Percentiles rank a stretch among this genome's conserved stretches.
Evolutionary conservation across 2,329 filamentous ascomycete species (phyloP).

Genomic region (Cercospora sp.): DNA sequence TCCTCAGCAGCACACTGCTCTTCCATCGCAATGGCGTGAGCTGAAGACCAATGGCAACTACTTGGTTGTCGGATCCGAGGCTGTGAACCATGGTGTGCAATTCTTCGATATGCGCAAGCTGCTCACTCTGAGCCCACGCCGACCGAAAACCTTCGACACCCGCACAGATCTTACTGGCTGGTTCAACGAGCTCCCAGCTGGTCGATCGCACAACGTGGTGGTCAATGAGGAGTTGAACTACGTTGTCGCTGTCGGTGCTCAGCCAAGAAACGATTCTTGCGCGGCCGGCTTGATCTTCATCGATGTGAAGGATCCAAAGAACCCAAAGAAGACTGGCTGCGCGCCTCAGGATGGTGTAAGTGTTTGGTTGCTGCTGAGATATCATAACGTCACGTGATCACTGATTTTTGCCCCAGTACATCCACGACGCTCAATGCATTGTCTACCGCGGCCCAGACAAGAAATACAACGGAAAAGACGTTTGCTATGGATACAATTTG

Average conservation of each 20-base stretch:
- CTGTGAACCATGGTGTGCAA: constrained; percentile 57
- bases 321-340: constrained; percentile 53
- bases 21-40: constrained; percentile 54
- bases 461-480: constrained; percentile 48
- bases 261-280: constrained; percentile 48
- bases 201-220: constrained; percentile 56
- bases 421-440: constrained; percentile 59
- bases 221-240: constrained; percentile 53
- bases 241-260: constrained; percentile 46
- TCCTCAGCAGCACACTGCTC: constrained; percentile 48
- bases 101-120: constrained; percentile 64
- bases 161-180: constrained; percentile 38
- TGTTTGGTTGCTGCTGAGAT: not conserved
- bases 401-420: constrained; percentile 40
- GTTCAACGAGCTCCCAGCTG: constrained; percentile 48
- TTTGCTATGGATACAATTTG: constrained; percentile 57
- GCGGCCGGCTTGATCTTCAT: constrained; percentile 56
- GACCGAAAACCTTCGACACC: constrained; percentile 48
- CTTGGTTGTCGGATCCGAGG: constrained; percentile 49
- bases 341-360: constrained; percentile 48
- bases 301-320: constrained; percentile 53
- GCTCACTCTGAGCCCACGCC: constrained; percentile 48
- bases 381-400: not conserved
- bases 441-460: constrained; percentile 52
- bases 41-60: constrained; percentile 49